Conservation (phyloP, 23 red algal genomes). For the Agarophyton chilense region DNA sequence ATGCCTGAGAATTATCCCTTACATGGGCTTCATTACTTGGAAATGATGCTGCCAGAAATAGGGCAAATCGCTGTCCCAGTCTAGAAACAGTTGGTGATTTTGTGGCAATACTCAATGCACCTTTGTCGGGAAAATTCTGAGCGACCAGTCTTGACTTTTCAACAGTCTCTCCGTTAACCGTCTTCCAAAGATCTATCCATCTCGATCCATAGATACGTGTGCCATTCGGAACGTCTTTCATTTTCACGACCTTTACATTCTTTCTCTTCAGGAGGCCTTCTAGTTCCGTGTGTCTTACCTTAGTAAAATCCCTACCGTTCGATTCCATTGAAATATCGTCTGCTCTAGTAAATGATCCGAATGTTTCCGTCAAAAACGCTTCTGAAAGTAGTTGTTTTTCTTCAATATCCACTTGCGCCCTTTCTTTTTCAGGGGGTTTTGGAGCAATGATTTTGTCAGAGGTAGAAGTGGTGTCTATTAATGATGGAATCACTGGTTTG, state of each 20-base stretch:
- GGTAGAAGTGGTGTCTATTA: no score
- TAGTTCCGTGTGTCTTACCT: not conserved
- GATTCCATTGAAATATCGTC: no score
- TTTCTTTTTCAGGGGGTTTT: no score
- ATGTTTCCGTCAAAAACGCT: no score
- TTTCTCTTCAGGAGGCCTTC: conserved; percentile 2
- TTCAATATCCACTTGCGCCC: no score
- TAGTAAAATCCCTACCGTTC: no score
- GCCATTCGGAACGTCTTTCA: not conserved
- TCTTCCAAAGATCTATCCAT: conserved; percentile 19
- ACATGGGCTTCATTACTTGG: not conserved
- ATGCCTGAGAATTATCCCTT: conserved; percentile 46
- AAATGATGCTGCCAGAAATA: not conserved
- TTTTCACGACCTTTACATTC: conserved; percentile 22
- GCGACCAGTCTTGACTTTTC: conserved; percentile 41
- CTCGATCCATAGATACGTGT: conserved; percentile 2
- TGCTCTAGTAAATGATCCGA: no score
- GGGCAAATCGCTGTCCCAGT: not conserved
- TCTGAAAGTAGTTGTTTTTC: no score
- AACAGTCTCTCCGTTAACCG: not conserved
- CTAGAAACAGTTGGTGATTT: conserved; percentile 7
- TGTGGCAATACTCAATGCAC: not conserved
- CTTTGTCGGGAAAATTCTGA: conserved; percentile 7
- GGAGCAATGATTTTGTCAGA: no score
- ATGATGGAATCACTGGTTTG: conserved; percentile 1